Base-by-base conservation (phyloP, 768 basidiomycete species). In the Phallus indusiatus region DNA sequence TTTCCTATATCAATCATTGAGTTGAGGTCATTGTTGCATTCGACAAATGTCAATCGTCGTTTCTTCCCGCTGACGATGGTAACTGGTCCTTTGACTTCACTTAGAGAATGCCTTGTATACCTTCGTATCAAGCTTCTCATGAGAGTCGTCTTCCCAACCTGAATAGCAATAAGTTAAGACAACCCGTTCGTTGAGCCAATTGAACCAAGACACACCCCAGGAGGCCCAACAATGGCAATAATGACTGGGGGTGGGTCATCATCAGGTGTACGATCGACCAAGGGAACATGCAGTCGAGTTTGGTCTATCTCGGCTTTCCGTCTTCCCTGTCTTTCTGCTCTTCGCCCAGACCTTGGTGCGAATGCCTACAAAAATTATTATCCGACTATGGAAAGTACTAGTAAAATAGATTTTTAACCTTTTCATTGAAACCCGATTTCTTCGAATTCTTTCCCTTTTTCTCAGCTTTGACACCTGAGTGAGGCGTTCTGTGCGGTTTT, bases 1-100 rank as follows among this genome's bases (percentile, higher is more conserved):
- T 99, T 99, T 57, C 86, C 95, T 66, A 97, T 79, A 78, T 99
- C 96, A 64, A 98, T 90, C 95, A 98, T 97, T 54, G 93, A 92
- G 71, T 94, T 94, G 64, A 98, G 78, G 74, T 98, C 94, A 69
- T 93, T 97, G 66, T 94, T 94, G 74, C 94, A 98, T 72, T 98
- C 96, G 54, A 99, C 81, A 69, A 98, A 93, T 0, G 96, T 97
- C n/a, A 98, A 76, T 14, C 96, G 77, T 53, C 91, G 80, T 66
- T 85, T 91, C 76, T 97, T 98, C 47, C 95, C 94, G 53, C 85
- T 85, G 49, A 98, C 88, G 20, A 98, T 88, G 0, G 96, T 99
- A 53, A 98, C 84, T 5, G 96, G 96, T 0, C 96, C 96, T 66
- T 88, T 86, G 60, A 87, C 84, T 24, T 97, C 90, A 64, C 82